phyloP scores from a whole-genome alignment of 768 basidiomycete genomes.

The Pleurotus salmoneostramineus region DNA sequence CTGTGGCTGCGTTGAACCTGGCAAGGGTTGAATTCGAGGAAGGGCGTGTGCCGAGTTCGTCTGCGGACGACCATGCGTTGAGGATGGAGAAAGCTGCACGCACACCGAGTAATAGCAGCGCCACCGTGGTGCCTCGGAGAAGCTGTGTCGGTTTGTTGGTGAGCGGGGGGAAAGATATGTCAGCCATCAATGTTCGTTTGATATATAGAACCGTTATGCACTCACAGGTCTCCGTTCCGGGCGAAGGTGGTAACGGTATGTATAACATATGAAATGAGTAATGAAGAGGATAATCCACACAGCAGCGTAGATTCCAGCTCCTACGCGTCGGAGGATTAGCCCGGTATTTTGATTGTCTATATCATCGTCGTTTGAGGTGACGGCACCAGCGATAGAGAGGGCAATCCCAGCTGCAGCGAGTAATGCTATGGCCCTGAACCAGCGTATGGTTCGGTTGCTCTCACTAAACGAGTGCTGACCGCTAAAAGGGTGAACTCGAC shows the following conservation, averaged over 20 bases:
- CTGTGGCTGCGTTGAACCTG: conserved; percentile 53
- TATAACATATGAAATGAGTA: conserved; percentile 38
- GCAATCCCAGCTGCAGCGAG: conserved; percentile 35
- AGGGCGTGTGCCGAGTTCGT: conserved; percentile 31
- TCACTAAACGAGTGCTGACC: conserved; percentile 52
- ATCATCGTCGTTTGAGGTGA: conserved; percentile 28
- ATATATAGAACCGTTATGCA: neutral
- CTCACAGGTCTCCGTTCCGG: conserved; percentile 43
- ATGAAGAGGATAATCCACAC: conserved; percentile 35
- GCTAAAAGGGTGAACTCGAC: conserved; percentile 21
- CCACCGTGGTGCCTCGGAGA: conserved; percentile 46
- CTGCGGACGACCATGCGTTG: conserved; percentile 52
- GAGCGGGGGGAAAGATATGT: neutral
- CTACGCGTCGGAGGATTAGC: conserved; percentile 37
- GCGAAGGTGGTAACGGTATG: conserved; percentile 42
- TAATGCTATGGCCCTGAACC: conserved; percentile 32
- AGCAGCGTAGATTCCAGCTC: conserved; percentile 36
- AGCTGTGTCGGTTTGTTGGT: conserved; percentile 33
- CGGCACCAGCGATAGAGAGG: conserved; percentile 40
- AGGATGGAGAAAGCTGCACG: conserved; percentile 57
- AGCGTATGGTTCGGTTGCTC: conserved; percentile 33
- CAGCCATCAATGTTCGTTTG: neutral
- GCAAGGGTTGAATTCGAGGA: conserved; percentile 40
- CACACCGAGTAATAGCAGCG: conserved; percentile 58
- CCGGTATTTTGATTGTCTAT: conserved; percentile 25